Evolutionary conservation across 2,329 filamentous ascomycete species (phyloP).

Genomic region (Neofusicoccum ribis): DNA sequence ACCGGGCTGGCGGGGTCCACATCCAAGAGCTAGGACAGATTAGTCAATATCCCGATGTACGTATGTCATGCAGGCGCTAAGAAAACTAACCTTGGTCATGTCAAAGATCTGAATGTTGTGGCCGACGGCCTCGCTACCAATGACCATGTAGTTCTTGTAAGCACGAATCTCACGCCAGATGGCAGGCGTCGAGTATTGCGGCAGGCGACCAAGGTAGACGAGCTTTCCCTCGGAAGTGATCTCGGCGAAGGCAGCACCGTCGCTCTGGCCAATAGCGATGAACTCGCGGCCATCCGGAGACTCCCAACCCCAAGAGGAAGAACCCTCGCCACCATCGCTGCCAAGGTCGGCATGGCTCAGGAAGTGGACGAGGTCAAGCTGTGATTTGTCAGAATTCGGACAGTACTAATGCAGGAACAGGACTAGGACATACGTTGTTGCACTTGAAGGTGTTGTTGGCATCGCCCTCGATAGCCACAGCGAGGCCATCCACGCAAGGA

Average conservation of each 20-base stretch:
- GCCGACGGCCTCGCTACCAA: constrained; percentile 39
- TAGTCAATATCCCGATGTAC: background rate
- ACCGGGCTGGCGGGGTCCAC: constrained; percentile 37
- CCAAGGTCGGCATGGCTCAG: constrained; percentile 56
- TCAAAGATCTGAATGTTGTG: constrained; percentile 66
- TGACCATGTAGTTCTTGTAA: constrained; percentile 46
- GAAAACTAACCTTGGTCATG: constrained; percentile 48
- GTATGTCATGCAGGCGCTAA: constrained; percentile 14
- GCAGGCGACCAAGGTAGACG: constrained; percentile 55
- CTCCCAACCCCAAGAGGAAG: constrained; percentile 57
- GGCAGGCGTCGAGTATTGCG: constrained; percentile 46
- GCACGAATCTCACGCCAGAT: constrained; percentile 56
- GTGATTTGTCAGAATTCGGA: background rate
- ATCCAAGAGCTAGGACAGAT: constrained; percentile 27
- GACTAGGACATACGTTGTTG: constrained; percentile 31
- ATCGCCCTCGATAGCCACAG: constrained; percentile 36
- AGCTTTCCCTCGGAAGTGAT: constrained; percentile 53
- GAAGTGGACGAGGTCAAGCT: constrained; percentile 59
- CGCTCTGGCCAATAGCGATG: constrained; percentile 55
- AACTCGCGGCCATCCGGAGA: constrained; percentile 56
- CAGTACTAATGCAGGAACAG: background rate
- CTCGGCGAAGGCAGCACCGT: constrained; percentile 57
- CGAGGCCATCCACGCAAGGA: constrained; percentile 40
- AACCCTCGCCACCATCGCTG: constrained; percentile 45
- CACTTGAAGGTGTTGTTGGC: constrained; percentile 40